Percentiles rank a stretch among this genome's conserved stretches.
phyloP scores from a whole-genome alignment of 2,329 filamentous ascomycete genomes.

The Elsinoe fawcettii region DNA sequence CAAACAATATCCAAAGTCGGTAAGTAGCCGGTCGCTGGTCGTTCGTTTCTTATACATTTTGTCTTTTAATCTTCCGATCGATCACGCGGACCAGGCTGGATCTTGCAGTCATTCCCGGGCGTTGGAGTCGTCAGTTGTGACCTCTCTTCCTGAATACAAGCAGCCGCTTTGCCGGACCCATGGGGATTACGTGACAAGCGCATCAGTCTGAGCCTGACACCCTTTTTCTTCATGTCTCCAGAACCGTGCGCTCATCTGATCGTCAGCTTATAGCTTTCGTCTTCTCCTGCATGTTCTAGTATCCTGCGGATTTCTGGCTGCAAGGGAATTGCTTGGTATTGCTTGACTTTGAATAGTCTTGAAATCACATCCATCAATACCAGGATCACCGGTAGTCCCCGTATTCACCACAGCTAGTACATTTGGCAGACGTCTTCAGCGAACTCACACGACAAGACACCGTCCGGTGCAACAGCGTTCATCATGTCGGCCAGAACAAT shows the following conservation, averaged over 20 bases:
- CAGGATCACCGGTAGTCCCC: no score
- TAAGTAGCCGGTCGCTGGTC: background rate
- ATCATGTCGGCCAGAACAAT: background rate
- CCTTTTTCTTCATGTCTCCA: background rate
- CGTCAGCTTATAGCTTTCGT: background rate
- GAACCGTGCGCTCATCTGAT: background rate
- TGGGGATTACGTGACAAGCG: conserved; percentile 2
- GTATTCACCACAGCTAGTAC: no score
- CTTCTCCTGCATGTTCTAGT: background rate
- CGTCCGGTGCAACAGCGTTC: background rate
- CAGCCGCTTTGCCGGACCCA: conserved; percentile 2
- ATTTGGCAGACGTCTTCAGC: no score
- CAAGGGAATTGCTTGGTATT: background rate
- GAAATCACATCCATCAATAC: no score
- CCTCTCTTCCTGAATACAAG: background rate
- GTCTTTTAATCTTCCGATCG: background rate
- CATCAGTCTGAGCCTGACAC: background rate
- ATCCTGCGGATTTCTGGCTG: background rate
- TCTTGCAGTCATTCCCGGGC: background rate
- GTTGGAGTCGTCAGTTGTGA: conserved; percentile 1
- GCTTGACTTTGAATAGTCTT: no score
- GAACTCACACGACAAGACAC: no score
- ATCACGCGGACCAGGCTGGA: conserved; percentile 3
- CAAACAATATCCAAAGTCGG: background rate
- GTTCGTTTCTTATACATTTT: background rate